Evolutionary conservation across 257 asterid species (phyloP), one percentile per base, ranked within the genome.

Genomic region (Jacaranda copaia): DNA sequence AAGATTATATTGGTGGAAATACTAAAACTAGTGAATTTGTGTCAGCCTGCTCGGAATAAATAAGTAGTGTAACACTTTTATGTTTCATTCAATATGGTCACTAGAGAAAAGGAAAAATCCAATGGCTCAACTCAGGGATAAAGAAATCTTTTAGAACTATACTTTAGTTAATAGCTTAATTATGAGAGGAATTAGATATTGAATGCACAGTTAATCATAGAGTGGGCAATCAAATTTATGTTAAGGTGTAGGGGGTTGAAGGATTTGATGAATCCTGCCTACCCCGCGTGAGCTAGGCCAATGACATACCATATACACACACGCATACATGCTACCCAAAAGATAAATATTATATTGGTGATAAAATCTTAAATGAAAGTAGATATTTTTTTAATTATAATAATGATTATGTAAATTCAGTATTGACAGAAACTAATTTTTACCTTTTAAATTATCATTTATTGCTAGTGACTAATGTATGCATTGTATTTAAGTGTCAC

Each of bases 231-330:
- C 51, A 8, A 65, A 42, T 13, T 25, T 25, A 25, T 25, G 6
- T 65, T 65, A 38, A 42, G 70, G 16, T 46, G 40, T n/a, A n/a
- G 63, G 51, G n/a, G 62, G 20, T 56, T 16, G 77, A 39, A 46
- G 43, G 77, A 56, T 55, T 72, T 38, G 56, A 72, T 72, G 66
- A 11, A 36, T 20, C 49, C 49, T 46, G 72, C n/a, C 14, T 20
- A 14, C 8, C 32, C 39, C 58, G 8, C 32, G 35, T 46, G 59
- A 42, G 58, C 18, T 60, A 18, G 62, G 16, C 49, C 71, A 61
- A 61, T 74, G 61, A 60, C 61, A 5, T 35, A 18, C 32, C 2
- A 25, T 25, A 25, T 25, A 25, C 32, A 25, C 32, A 25, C 1
- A 25, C n/a, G n/a, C 32, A 25, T 25, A 25, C 32, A 25, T 25